Evolutionary conservation across 1,284 basidiomycete species (phyloP).

Genomic region (Ganoderma sp.): DNA sequence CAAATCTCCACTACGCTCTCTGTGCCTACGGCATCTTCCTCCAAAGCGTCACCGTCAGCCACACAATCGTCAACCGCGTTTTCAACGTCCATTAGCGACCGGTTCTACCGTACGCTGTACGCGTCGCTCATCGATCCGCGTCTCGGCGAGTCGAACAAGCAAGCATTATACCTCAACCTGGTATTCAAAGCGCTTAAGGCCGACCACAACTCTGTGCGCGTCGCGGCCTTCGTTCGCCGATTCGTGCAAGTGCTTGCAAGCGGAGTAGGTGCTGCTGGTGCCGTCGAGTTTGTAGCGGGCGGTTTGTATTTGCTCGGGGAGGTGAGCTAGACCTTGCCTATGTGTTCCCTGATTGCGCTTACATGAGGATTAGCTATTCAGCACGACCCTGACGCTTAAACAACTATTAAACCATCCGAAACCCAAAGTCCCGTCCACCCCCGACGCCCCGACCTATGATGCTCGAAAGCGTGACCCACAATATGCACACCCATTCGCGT

Average conservation of each 20-base stretch:
- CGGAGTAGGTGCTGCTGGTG: conserved; percentile 68
- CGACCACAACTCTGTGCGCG: conserved; percentile 70
- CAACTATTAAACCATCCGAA: conserved; percentile 62
- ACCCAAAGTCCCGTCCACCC: conserved; percentile 42
- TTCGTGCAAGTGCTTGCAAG: conserved; percentile 84
- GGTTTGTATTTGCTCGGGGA: conserved; percentile 80
- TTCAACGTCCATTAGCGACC: conserved; percentile 68
- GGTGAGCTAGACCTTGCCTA: conserved; percentile 45
- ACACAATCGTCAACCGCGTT: conserved; percentile 34
- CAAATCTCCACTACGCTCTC: conserved; percentile 71
- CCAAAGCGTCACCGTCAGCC: conserved; percentile 27
- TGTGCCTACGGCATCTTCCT: conserved; percentile 41
- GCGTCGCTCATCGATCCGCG: conserved; percentile 87
- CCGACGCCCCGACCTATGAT: conserved; percentile 71
- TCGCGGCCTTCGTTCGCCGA: conserved; percentile 86
- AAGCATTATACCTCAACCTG: conserved; percentile 97
- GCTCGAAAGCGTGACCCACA: conserved; percentile 91
- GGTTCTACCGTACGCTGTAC: conserved; percentile 94
- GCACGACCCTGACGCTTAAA: conserved; percentile 72
- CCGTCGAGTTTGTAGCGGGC: conserved; percentile 91
- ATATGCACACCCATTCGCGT: conserved; percentile 82
- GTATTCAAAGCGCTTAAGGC: conserved; percentile 92
- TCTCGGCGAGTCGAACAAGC: conserved; percentile 86
- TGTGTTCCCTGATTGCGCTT: background rate
- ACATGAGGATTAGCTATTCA: conserved; percentile 63